phyloP scores from a whole-genome alignment of 805 yeast species.

The Yamadazyma philogaea region DNA sequence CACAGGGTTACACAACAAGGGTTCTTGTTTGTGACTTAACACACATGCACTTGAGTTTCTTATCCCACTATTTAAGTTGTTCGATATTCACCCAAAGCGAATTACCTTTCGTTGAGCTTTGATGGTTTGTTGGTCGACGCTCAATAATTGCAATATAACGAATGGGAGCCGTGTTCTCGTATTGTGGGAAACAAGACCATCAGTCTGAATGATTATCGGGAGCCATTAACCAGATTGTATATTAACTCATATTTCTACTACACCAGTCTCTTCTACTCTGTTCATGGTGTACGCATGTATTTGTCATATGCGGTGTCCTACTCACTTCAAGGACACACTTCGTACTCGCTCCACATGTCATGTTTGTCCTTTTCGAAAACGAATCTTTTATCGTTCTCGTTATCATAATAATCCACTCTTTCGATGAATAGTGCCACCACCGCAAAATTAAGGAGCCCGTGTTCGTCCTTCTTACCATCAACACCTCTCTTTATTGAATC shows the following conservation, averaged over 20 bases:
- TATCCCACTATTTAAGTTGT: no score
- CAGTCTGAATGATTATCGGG: no score
- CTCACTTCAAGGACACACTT: slow-evolving; percentile 63
- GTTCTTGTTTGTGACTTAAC: not conserved
- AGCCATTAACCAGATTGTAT: not conserved
- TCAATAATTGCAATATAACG: no score
- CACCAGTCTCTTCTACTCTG: not conserved
- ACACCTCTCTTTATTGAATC: slow-evolving; percentile 80
- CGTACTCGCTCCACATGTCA: slow-evolving; percentile 72
- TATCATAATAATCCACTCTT: slow-evolving; percentile 64
- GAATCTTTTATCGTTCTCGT: slow-evolving; percentile 54
- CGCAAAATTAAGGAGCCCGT: slow-evolving; percentile 62
- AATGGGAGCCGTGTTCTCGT: no score
- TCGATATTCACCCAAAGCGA: no score
- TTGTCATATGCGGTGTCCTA: no score
- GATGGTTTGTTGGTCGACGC: no score
- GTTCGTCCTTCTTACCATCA: slow-evolving; percentile 68
- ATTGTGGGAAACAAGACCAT: no score
- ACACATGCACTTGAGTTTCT: not conserved
- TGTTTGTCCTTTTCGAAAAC: slow-evolving; percentile 50
- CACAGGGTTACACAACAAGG: slow-evolving; percentile 1
- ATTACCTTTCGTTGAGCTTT: no score
- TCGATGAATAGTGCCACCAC: slow-evolving; percentile 68
- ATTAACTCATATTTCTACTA: not conserved
- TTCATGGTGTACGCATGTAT: no score